Evolutionary conservation across 148 eudicot genomes (phyloP).

Genomic region (Camellia granthamiana): DNA sequence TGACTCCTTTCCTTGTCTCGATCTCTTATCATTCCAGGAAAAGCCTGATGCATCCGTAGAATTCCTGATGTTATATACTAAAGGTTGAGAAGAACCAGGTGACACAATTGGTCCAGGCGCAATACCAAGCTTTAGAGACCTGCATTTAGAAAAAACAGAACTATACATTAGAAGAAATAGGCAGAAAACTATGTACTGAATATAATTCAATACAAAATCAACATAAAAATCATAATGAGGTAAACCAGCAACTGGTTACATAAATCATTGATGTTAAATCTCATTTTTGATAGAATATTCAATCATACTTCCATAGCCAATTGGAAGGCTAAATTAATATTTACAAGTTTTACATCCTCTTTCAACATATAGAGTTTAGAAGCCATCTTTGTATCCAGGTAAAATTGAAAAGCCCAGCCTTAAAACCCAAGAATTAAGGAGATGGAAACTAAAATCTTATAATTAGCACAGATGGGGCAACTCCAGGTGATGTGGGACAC

Average conservation of each 20-base stretch:
- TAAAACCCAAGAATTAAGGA: no score
- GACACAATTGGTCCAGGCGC: constrained; percentile 36
- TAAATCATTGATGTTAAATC: no score
- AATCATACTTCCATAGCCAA: background rate
- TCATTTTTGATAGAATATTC: no score
- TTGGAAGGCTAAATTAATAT: background rate
- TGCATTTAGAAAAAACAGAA: constrained; percentile 10
- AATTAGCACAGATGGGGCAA: no score
- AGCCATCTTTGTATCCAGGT: no score
- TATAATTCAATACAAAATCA: background rate
- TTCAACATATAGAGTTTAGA: no score
- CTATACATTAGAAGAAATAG: no score
- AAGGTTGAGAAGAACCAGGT: constrained; percentile 41
- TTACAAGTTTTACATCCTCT: no score
- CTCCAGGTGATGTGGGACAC: no score
- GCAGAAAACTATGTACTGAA: background rate
- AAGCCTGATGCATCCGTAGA: constrained; percentile 49
- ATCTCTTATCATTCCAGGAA: constrained; percentile 68
- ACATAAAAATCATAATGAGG: background rate
- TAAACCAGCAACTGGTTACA: background rate
- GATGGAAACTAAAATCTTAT: no score
- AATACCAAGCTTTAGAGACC: constrained; percentile 63
- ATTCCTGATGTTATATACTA: constrained; percentile 45
- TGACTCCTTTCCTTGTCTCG: constrained; percentile 66
- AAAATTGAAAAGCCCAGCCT: no score